Conservation (phyloP, 495 filamentous ascomycete genomes). For the Penicillium mononematosum region DNA sequence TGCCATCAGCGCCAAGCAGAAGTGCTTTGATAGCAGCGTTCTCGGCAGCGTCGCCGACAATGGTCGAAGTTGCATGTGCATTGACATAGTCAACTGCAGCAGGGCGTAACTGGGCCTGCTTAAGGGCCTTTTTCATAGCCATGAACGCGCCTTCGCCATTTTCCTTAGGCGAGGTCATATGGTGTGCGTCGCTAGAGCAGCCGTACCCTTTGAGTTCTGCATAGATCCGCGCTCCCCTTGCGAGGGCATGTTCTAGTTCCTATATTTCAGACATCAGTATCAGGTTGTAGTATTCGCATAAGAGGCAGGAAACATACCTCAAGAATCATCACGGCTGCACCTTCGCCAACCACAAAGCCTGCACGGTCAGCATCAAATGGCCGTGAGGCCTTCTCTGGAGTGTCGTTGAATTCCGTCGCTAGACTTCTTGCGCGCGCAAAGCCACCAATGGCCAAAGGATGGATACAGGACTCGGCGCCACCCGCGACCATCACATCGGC, state of each 20-base stretch:
- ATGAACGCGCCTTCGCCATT: slow-evolving; percentile 77
- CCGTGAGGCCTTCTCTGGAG: slow-evolving; percentile 70
- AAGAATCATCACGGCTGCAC: slow-evolving; percentile 80
- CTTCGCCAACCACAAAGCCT: slow-evolving; percentile 93
- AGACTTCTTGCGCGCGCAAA: slow-evolving; percentile 87
- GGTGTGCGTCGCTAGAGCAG: slow-evolving; percentile 80
- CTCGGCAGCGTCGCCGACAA: slow-evolving; percentile 83
- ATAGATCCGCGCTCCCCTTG: slow-evolving; percentile 76
- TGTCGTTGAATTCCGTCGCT: slow-evolving; percentile 73
- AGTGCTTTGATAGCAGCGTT: slow-evolving; percentile 77
- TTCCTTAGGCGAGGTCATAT: slow-evolving; percentile 84
- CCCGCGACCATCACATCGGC: slow-evolving; percentile 94
- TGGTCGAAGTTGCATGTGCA: slow-evolving; percentile 88
- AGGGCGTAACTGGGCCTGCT: slow-evolving; percentile 67
- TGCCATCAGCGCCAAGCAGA: slow-evolving; percentile 71
- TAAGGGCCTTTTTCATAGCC: slow-evolving; percentile 83
- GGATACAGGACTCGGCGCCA: slow-evolving; percentile 91
- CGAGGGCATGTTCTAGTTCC: slow-evolving; percentile 84
- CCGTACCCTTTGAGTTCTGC: slow-evolving; percentile 90
- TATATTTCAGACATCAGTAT: slow-evolving; percentile 23
- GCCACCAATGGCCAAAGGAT: slow-evolving; percentile 87
- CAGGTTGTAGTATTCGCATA: not conserved
- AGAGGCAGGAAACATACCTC: slow-evolving; percentile 50
- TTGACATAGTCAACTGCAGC: slow-evolving; percentile 85
- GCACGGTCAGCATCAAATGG: slow-evolving; percentile 81